Conservation (phyloP, 2,329 filamentous ascomycete species). For the Incumbomyces lentus region DNA sequence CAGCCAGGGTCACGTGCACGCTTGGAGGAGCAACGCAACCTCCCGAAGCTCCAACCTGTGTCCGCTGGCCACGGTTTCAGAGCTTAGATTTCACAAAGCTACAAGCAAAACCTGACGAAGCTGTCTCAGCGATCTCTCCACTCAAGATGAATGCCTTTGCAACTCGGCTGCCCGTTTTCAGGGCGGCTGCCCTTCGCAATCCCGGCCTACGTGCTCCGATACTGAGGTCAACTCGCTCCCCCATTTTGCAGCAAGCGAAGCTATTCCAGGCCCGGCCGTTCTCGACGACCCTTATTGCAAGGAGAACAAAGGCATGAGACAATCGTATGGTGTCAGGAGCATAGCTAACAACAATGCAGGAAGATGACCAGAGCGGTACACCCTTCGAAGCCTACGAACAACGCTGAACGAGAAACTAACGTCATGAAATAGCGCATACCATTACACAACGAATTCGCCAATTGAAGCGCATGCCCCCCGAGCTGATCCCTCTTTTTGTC, state of each 20-base stretch:
- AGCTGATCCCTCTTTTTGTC: constrained; percentile 84
- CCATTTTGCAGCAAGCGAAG: constrained; percentile 15
- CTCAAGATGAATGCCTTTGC: constrained; percentile 7
- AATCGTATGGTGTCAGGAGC: neutral
- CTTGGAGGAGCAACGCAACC: neutral
- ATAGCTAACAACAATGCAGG: constrained; percentile 32
- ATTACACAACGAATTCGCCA: constrained; percentile 89
- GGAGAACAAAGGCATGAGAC: constrained; percentile 18
- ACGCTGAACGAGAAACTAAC: constrained; percentile 8
- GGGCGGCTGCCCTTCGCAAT: constrained; percentile 17
- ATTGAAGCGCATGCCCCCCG: constrained; percentile 80
- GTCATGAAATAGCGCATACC: constrained; percentile 63
- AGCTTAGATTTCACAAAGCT: neutral
- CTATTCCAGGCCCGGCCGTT: constrained; percentile 17
- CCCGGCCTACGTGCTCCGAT: constrained; percentile 6
- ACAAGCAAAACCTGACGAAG: constrained; percentile 18
- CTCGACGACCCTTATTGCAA: constrained; percentile 15
- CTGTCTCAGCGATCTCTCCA: constrained; percentile 10
- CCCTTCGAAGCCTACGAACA: neutral
- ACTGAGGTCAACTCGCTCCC: constrained; percentile 4
- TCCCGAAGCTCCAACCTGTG: neutral
- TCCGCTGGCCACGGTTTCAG: constrained; percentile 12
- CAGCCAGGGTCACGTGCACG: neutral
- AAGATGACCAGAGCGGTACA: constrained; percentile 54
- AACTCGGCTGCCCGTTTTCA: constrained; percentile 10